Percentiles rank a stretch among this genome's conserved stretches.
Conservation (phyloP, 257 asterid species). For the Perilla frutescens region DNA sequence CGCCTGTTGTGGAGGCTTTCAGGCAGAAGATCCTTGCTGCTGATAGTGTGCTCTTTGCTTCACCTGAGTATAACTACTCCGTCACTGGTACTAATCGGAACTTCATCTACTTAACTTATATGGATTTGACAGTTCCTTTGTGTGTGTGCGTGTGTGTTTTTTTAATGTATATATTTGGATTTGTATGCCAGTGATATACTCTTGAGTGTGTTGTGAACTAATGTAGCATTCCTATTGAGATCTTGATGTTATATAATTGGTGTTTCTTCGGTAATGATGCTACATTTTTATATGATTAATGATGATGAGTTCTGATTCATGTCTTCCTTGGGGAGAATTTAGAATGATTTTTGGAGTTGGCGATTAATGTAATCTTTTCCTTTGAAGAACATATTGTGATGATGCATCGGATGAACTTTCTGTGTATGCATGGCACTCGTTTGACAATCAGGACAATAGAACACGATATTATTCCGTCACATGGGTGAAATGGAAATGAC, state of each 20-base stretch:
- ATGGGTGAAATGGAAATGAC: neutral
- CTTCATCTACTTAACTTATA: neutral
- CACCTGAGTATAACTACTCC: conserved; percentile 93
- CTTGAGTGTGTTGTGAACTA: neutral
- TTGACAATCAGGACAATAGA: neutral
- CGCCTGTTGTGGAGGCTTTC: conserved; percentile 78
- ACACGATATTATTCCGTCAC: neutral
- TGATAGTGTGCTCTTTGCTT: conserved; percentile 76
- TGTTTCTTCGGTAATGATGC: too few species aligned
- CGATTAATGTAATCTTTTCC: neutral
- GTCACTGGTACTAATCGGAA: conserved; percentile 56
- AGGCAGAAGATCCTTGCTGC: conserved; percentile 80
- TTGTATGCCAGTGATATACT: neutral
- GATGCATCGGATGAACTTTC: neutral
- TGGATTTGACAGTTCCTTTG: neutral
- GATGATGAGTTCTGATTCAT: neutral
- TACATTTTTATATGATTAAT: too few species aligned
- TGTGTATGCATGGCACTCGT: neutral
- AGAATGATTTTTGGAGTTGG: neutral
- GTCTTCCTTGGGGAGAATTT: too few species aligned
- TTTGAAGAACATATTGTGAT: neutral
- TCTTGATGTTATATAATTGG: neutral
- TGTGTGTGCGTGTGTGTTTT: too few species aligned
- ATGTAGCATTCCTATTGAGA: neutral
- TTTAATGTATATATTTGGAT: too few species aligned